These are phyloP conservation scores for Penicillium sp. DNA, from an alignment of 2,329 filamentous ascomycete genomes.

Conservation along the genomic window DNA sequence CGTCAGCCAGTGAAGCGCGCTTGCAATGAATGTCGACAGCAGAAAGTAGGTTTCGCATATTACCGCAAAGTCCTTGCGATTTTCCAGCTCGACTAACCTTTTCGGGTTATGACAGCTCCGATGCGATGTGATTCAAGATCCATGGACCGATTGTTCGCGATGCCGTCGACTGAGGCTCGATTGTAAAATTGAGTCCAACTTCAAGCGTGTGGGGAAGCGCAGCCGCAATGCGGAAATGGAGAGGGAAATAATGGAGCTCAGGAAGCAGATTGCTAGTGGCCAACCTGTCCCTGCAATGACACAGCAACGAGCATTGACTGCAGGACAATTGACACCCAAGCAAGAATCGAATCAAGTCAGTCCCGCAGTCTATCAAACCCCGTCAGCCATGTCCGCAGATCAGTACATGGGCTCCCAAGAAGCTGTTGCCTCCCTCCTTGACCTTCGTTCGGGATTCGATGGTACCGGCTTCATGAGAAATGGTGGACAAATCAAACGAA, in stretches of 20 bases:
- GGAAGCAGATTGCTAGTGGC: conserved; percentile 46
- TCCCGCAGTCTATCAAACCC: conserved; percentile 34
- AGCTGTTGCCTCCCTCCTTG: conserved; percentile 51
- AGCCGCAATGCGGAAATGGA: conserved; percentile 65
- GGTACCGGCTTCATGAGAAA: conserved; percentile 47
- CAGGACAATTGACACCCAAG: conserved; percentile 33
- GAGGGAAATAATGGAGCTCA: conserved; percentile 54
- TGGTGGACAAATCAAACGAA: conserved; percentile 50
- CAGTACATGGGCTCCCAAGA: conserved; percentile 50
- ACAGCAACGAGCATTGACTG: conserved; percentile 24
- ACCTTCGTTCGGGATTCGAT: conserved; percentile 49
- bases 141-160: conserved; percentile 60
- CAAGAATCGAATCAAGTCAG: conserved; percentile 39
- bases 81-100: conserved; percentile 7
- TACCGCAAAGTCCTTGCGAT: not conserved
- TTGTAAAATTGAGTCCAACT: conserved; percentile 67
- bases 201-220: conserved; percentile 66
- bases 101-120: conserved; percentile 52
- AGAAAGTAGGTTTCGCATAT: conserved; percentile 53
- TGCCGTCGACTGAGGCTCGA: conserved; percentile 62
- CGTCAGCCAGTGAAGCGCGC: conserved; percentile 57
- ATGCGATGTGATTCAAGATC: conserved; percentile 65
- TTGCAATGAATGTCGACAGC: conserved; percentile 68
- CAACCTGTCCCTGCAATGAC: conserved; percentile 21
- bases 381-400: conserved; percentile 38